Base-by-base conservation (phyloP, 1,139 yeast genomes). In the Diutina rugosa region DNA sequence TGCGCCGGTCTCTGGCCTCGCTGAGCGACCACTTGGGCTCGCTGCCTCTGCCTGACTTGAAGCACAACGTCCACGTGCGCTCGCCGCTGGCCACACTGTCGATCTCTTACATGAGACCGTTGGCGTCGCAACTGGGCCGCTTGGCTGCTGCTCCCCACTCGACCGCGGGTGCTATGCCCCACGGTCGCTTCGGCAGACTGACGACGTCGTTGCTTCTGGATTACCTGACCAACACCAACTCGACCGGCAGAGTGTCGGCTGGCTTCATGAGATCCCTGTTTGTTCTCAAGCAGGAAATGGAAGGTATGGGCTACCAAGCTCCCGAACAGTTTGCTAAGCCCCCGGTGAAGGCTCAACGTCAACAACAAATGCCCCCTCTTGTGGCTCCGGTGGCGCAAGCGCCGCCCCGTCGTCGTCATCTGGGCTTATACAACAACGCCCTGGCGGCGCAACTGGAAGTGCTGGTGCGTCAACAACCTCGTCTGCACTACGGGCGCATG, bases 251-350 rank as follows among this genome's bases (percentile, higher is more conserved):
- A 55, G 77, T 72, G 26, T 72, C 76, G 10, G 60, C 69, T 54
- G 77, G 77, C 1, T 73, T 73, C 59, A 73, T 73, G 77, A 71
- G 72, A 63, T 68, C 73, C 51, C 70, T 72, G 18, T 70, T 70
- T 63, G 65, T 72, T 6, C 69, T 73, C 61, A 72, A 72, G 63
- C 63, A 63, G 60, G 69, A 65, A 55, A 66, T 65, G 65, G 62
- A 63, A 18, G 54, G 55, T 4, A 45, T 53, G 46, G 58, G 59
- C n/a, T 56, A 56, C 48, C 55, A 54, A 14, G 54, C 29, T n/a
- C 56, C 57, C 12, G 59, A 55, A n/a, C 55, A 57, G 32, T 28
- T 47, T 28, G 41, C 41, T 35, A 35, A 35, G 41, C 41, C 41
- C n/a, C 41, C 41, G 6, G 5, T 35, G 41, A 35, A 35, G 41